Percentiles rank a stretch among this genome's conserved stretches.
phyloP scores from a whole-genome alignment of 1,284 basidiomycete species.

The Lignosus rhinocerotis region DNA sequence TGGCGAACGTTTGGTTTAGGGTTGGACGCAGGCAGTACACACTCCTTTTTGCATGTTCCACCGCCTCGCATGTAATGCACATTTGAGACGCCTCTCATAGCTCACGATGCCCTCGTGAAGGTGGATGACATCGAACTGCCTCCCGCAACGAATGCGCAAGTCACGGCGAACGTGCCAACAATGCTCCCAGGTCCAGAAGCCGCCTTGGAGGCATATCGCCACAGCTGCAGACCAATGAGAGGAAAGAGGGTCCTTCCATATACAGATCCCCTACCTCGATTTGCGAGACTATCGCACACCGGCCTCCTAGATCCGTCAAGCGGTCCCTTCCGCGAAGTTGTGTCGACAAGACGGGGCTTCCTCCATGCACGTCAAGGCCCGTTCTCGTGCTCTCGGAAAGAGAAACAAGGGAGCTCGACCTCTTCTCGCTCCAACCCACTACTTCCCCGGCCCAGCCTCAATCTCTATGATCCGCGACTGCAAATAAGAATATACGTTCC shows the following conservation, averaged over 20 bases:
- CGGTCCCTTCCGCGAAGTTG: neutral
- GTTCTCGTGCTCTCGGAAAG: slow-evolving; percentile 1
- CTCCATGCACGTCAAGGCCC: slow-evolving; percentile 10
- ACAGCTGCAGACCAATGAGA: neutral
- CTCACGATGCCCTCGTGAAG: neutral
- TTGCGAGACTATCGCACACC: neutral
- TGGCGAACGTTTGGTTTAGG: slow-evolving; percentile 35
- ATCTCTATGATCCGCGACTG: slow-evolving; percentile 1
- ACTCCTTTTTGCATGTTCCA: slow-evolving; percentile 2
- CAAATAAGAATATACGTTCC: neutral
- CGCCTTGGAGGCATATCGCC: neutral
- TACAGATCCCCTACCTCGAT: slow-evolving; percentile 11
- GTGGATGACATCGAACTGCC: neutral
- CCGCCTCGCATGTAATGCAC: neutral
- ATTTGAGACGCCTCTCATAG: neutral
- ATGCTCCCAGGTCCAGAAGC: slow-evolving; percentile 11
- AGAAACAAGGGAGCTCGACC: slow-evolving; percentile 5
- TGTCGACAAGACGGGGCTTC: neutral
- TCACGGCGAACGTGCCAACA: slow-evolving; percentile 12
- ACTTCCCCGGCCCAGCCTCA: neutral
- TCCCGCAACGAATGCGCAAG: neutral
- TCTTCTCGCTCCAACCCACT: neutral
- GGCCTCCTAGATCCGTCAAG: neutral
- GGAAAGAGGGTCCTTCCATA: slow-evolving; percentile 12
- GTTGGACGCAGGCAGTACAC: neutral